A percentile compares a stretch with the other conserved stretches of the same genome.
Evolutionary conservation across 2,329 filamentous ascomycete species (phyloP).

Genomic region (Penicillium sp.): DNA sequence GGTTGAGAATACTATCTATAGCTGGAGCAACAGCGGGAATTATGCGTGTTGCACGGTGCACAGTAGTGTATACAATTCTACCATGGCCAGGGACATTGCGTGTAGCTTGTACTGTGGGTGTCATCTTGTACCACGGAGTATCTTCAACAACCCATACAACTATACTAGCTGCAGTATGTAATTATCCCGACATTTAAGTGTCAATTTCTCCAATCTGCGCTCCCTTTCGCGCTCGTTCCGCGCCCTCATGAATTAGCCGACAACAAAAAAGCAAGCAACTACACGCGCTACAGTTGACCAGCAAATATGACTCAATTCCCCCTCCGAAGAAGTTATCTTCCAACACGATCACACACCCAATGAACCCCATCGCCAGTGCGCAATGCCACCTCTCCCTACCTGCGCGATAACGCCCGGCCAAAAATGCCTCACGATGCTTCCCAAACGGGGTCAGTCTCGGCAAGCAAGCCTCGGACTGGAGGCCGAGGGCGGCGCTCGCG

Average conservation of each 20-base stretch:
- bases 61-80: background rate
- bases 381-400: background rate
- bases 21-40: background rate
- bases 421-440: slow-evolving; percentile 39
- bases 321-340: background rate
- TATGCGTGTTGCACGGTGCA: background rate
- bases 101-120: background rate
- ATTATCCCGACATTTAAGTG: background rate
- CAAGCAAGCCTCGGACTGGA: slow-evolving; percentile 19
- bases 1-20: background rate
- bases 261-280: background rate
- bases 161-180: background rate
- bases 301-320: background rate
- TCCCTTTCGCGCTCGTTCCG: background rate
- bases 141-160: background rate
- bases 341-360: background rate
- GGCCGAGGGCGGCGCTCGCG: slow-evolving; percentile 8
- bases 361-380: background rate
- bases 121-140: background rate
- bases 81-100: background rate
- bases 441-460: slow-evolving; percentile 23
- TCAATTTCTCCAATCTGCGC: background rate
- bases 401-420: slow-evolving; percentile 1
- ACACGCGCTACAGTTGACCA: background rate
- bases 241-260: background rate